Base-by-base conservation (phyloP, 2,329 filamentous ascomycete genomes). In the Alternaria infectoria region DNA sequence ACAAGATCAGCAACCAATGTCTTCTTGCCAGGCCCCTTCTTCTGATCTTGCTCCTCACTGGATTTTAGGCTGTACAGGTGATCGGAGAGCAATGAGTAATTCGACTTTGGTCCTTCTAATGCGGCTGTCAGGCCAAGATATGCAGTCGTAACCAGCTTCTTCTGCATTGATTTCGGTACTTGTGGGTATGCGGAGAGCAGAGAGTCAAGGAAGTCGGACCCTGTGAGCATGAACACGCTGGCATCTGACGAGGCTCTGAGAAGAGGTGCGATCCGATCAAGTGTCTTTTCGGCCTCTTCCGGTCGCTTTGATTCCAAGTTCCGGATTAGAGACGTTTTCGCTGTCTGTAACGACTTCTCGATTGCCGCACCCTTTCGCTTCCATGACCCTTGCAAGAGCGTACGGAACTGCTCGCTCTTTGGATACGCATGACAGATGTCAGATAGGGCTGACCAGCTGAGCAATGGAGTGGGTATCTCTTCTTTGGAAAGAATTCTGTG, bases 121-220 rank as follows among this genome's bases (percentile, higher is more conserved):
- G 97, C 82, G 1, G 92, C 90, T 3, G 89, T 81, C 0, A 97
- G 83, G 43, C 91, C 91, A 4, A 97, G 83, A 74, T 96, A 97
- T 12, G 88, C 83, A 4, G 91, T 90, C 2, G 91, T 88, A 50
- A 94, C 85, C 28, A 97, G 86, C 15, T 87, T 85, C 66, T 88
- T 91, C 62, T 89, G 87, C 46, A 93, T 85, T 17, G 75, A 69
- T 21, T 87, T 86, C 60, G 89, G 87, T 78, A 88, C 89, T 61
- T 90, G 85, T 52, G 83, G 85, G 78, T 90, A 94, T 65, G 89
- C 89, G 54, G 82, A 82, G 40, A 88, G 83, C 12, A 97, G 84
- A 1, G 91, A 88, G 76, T 97, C 95, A 19, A 97, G 80, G 70
- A 96, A 95, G 79, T 97, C 95, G 54, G 91, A 93, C 1, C 95